A percentile compares a stretch with the other conserved stretches of the same genome.
These are phyloP conservation scores for Reutealis trisperma DNA, from an alignment of 345 rosid genomes.

Conservation along the genomic window DNA sequence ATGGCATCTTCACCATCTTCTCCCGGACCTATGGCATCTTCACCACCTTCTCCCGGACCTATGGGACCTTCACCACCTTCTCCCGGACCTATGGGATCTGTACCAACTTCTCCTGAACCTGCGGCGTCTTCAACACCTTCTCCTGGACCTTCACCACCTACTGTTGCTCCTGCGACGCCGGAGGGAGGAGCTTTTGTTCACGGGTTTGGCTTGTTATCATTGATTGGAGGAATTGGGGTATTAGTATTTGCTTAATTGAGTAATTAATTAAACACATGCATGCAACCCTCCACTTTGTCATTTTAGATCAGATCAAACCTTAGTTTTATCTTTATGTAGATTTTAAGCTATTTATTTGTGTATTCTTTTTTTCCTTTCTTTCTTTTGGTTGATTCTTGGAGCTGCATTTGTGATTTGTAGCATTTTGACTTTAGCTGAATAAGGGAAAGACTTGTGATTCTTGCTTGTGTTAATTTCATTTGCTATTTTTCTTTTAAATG, in stretches of 20 bases:
- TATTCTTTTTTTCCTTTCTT: slow-evolving; percentile 28
- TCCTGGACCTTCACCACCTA: background rate
- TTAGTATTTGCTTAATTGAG: slow-evolving; percentile 35
- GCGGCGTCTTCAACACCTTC: background rate
- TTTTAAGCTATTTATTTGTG: slow-evolving; percentile 37
- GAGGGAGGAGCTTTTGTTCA: slow-evolving; percentile 30
- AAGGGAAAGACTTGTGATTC: slow-evolving; percentile 27
- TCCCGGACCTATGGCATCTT: background rate
- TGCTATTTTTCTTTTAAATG: background rate
- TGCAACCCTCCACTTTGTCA: background rate
- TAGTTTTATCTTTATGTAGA: slow-evolving; percentile 20
- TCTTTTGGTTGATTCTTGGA: slow-evolving; percentile 29
- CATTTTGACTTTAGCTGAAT: slow-evolving; percentile 34
- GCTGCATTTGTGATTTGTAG: slow-evolving; percentile 38
- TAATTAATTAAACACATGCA: too few relatives aligned
- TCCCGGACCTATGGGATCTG: background rate
- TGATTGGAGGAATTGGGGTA: slow-evolving; percentile 40
- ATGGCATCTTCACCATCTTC: background rate
- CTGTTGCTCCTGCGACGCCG: background rate
- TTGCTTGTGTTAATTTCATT: background rate
- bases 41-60: slow-evolving; percentile 15
- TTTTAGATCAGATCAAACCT: background rate
- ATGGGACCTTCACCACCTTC: background rate
- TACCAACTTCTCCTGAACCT: background rate
- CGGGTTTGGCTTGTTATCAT: slow-evolving; percentile 24